These are phyloP conservation scores for Pythium folliculosum DNA, from an alignment of 352 stramenopile species.

Conservation along the genomic window DNA sequence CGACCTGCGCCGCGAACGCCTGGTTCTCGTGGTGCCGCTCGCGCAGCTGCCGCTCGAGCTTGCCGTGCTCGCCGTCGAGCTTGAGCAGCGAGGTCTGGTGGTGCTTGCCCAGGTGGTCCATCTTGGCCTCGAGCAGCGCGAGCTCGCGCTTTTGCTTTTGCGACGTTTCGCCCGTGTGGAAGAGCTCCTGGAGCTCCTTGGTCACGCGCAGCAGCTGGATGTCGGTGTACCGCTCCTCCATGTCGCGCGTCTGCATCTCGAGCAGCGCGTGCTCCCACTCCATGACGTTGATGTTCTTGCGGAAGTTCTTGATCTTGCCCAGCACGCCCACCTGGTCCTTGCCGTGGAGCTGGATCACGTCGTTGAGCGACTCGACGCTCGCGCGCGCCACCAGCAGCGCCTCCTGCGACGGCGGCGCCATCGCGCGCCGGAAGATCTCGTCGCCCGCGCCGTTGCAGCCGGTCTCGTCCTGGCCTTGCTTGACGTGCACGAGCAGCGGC, in stretches of 20 bases:
- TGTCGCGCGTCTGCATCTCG: slow-evolving; percentile 77
- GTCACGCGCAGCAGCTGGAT: slow-evolving; percentile 93
- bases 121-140: slow-evolving; percentile 72
- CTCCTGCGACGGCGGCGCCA: slow-evolving; percentile 26
- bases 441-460: slow-evolving; percentile 42
- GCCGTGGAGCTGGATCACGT: slow-evolving; percentile 82
- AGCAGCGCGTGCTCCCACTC: slow-evolving; percentile 91
- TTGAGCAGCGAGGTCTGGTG: slow-evolving; percentile 72
- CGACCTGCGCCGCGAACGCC: slow-evolving; percentile 70
- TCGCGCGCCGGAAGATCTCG: slow-evolving; percentile 35
- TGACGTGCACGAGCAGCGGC: slow-evolving; percentile 86
- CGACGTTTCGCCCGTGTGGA: slow-evolving; percentile 80
- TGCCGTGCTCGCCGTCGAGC: slow-evolving; percentile 44
- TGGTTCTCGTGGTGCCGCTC: slow-evolving; percentile 84
- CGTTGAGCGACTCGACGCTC: slow-evolving; percentile 87
- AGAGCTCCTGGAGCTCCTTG: slow-evolving; percentile 91
- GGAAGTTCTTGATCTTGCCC: slow-evolving; percentile 91
- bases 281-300: slow-evolving; percentile 94
- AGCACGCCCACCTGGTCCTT: slow-evolving; percentile 88
- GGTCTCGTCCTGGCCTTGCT: slow-evolving; percentile 91
- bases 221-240: slow-evolving; percentile 92
- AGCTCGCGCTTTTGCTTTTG: slow-evolving; percentile 81
- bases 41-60: slow-evolving; percentile 61
- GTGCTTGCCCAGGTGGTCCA: slow-evolving; percentile 58
- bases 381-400: slow-evolving; percentile 76